Evolutionary conservation across 1,284 basidiomycete species (phyloP), one percentile per base, ranked within the genome.

Genomic region (Papiliotrema flavescens): DNA sequence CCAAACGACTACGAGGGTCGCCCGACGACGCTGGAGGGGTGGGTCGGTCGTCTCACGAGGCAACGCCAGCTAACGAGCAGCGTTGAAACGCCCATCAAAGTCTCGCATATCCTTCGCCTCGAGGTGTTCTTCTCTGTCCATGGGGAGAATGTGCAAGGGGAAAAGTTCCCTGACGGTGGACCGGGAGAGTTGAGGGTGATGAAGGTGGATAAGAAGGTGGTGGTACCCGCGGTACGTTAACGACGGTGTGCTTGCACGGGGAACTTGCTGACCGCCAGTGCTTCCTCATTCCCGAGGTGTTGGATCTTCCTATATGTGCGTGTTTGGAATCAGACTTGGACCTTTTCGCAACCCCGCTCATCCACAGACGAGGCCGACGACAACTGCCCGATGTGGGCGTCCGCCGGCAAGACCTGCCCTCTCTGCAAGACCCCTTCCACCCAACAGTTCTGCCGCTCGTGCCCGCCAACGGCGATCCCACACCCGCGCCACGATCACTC

Each of bases 101-200:
- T 73, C 2, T 50, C 51, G 2, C 71, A 73, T 53, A 45, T 57
- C 26, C 56, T 73, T 15, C 51, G 65, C 3, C 54, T 67, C 22
- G 66, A 71, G 39, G 61, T 73, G 19, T 70, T 61, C 54, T 73
- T 69, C 51, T 63, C 63, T 3, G 62, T 73, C 5, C 59, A 57
- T 17, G 66, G 66, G 14, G 59, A 71, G 49, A 66, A 70, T 49
- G 56, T 61, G 34, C 19, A 35, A 1, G 67, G 67, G 9, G 22
- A 56, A 3, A 46, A 49, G 5, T 35, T 64, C 13, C 6, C 23
- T 2, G 61, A 61, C 11, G 55, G 58, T 13, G 59, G 56, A 28
- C 46, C 54, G 8, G 70, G 68, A 3, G 64, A 63, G 15, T 50
- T 65, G 44, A 49, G 68, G n/a, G 55, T 66, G 48, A 44, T 70